A percentile compares a stretch with the other conserved stretches of the same genome.
phyloP scores from a whole-genome alignment of 1,139 yeast species.

The Candida glucosophila region DNA sequence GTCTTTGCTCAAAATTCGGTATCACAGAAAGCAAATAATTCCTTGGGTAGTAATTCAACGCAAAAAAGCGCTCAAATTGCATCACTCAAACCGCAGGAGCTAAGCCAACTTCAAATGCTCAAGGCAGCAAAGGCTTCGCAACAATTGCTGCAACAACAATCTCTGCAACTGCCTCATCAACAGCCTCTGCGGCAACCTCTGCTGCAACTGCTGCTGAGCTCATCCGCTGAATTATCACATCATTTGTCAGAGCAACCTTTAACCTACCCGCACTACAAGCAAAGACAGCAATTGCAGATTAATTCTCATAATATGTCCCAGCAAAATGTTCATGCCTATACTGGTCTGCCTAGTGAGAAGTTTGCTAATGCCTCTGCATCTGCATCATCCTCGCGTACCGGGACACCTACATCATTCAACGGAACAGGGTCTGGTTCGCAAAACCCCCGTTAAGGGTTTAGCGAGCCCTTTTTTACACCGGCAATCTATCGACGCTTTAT shows the following conservation, averaged over 20 bases:
- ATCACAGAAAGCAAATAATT: too few relatives aligned
- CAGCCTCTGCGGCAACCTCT: slow-evolving; percentile 10
- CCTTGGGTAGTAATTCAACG: neutral
- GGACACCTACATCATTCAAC: too few relatives aligned
- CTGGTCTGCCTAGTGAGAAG: too few relatives aligned
- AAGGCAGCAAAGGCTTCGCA: slow-evolving; percentile 27
- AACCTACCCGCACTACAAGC: slow-evolving; percentile 9
- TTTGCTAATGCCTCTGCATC: too few relatives aligned
- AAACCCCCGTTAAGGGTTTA: too few relatives aligned
- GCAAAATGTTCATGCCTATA: slow-evolving; percentile 13
- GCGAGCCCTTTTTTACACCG: too few relatives aligned
- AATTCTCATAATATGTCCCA: slow-evolving; percentile 7
- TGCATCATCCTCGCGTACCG: too few relatives aligned
- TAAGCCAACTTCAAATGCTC: slow-evolving; percentile 29
- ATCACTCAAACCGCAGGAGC: slow-evolving; percentile 28
- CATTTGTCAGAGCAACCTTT: slow-evolving; percentile 18
- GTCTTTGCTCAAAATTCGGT: too few relatives aligned
- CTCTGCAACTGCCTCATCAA: slow-evolving; percentile 15
- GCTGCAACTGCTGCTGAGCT: too few relatives aligned
- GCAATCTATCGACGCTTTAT: too few relatives aligned
- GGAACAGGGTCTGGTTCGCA: too few relatives aligned
- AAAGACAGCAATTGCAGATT: slow-evolving; percentile 7
- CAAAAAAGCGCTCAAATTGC: slow-evolving; percentile 21
- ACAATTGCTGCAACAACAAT: slow-evolving; percentile 22
- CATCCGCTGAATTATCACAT: too few relatives aligned